A percentile compares a stretch with the other conserved stretches of the same genome.
phyloP scores from a whole-genome alignment of 1,284 basidiomycete genomes.

The Xerocomus minutiporus region DNA sequence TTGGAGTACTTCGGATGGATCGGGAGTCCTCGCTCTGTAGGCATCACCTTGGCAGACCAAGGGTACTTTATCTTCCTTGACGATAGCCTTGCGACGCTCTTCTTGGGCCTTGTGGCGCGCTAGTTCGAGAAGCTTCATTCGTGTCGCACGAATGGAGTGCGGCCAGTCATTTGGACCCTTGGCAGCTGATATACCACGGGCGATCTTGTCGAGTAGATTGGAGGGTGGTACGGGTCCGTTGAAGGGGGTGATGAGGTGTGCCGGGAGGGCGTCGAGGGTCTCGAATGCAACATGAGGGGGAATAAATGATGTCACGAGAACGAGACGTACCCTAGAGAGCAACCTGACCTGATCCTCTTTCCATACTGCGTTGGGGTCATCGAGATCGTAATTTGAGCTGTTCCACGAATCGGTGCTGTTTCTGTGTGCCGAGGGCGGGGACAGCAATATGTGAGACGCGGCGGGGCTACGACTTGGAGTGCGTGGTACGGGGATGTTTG shows the following conservation, averaged over 20 bases:
- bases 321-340: slow-evolving; percentile 54
- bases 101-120: slow-evolving; percentile 60
- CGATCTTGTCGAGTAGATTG: slow-evolving; percentile 79
- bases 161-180: slow-evolving; percentile 75
- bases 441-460: slow-evolving; percentile 45
- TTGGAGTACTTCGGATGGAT: slow-evolving; percentile 36
- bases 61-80: slow-evolving; percentile 29
- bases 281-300: slow-evolving; percentile 7
- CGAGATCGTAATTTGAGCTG: slow-evolving; percentile 61
- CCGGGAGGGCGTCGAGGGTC: slow-evolving; percentile 78
- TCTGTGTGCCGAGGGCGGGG: slow-evolving; percentile 48
- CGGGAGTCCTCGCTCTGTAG: slow-evolving; percentile 22
- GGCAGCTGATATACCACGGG: slow-evolving; percentile 63
- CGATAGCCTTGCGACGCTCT: slow-evolving; percentile 36
- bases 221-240: slow-evolving; percentile 74
- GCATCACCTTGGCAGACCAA: slow-evolving; percentile 15
- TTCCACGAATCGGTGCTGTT: slow-evolving; percentile 80
- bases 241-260: slow-evolving; percentile 76
- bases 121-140: slow-evolving; percentile 72
- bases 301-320: slow-evolving; percentile 2
- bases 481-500: slow-evolving; percentile 38
- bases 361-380: slow-evolving; percentile 66
- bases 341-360: slow-evolving; percentile 64
- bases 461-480: slow-evolving; percentile 48
- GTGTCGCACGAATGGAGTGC: slow-evolving; percentile 72